These are phyloP conservation scores for Shiraia bambusicola DNA, from an alignment of 2,329 filamentous ascomycete genomes.

Conservation along the genomic window DNA sequence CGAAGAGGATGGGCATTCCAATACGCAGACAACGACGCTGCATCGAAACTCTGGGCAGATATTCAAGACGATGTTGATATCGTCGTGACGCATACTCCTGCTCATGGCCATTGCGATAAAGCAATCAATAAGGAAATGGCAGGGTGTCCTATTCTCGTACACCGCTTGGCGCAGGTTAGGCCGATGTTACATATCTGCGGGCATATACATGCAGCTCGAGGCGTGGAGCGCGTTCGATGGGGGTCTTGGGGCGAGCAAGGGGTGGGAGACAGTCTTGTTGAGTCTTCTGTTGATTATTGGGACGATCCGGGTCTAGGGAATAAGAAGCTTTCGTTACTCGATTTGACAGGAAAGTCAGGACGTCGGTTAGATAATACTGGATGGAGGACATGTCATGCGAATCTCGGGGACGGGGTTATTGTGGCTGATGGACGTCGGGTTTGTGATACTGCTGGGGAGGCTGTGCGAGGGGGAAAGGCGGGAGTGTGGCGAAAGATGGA, in stretches of 20 bases:
- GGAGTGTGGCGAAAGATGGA: slow-evolving; percentile 12
- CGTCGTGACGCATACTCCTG: slow-evolving; percentile 70
- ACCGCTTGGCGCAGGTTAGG: slow-evolving; percentile 60
- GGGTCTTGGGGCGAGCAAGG: slow-evolving; percentile 37
- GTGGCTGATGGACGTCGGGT: slow-evolving; percentile 17
- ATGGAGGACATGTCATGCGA: slow-evolving; percentile 29
- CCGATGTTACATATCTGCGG: slow-evolving; percentile 69
- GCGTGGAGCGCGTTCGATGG: slow-evolving; percentile 65
- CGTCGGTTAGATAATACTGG: slow-evolving; percentile 33
- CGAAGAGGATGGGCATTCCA: slow-evolving; percentile 66
- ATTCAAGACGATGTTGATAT: slow-evolving; percentile 66
- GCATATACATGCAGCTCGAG: slow-evolving; percentile 70
- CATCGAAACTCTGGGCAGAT: slow-evolving; percentile 56
- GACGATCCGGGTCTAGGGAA: slow-evolving; percentile 59
- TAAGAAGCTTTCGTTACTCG: slow-evolving; percentile 64
- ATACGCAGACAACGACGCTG: slow-evolving; percentile 53
- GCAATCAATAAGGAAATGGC: slow-evolving; percentile 30
- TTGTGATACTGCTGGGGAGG: slow-evolving; percentile 19
- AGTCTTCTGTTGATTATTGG: slow-evolving; percentile 52
- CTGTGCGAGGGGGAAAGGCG: slow-evolving; percentile 26
- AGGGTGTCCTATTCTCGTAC: slow-evolving; percentile 63
- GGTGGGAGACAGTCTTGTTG: slow-evolving; percentile 46
- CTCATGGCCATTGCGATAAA: slow-evolving; percentile 59
- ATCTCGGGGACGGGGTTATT: slow-evolving; percentile 1
- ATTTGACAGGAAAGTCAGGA: slow-evolving; percentile 54